phyloP scores from a whole-genome alignment of 2,329 filamentous ascomycete genomes.

The Monosporascus sp. region DNA sequence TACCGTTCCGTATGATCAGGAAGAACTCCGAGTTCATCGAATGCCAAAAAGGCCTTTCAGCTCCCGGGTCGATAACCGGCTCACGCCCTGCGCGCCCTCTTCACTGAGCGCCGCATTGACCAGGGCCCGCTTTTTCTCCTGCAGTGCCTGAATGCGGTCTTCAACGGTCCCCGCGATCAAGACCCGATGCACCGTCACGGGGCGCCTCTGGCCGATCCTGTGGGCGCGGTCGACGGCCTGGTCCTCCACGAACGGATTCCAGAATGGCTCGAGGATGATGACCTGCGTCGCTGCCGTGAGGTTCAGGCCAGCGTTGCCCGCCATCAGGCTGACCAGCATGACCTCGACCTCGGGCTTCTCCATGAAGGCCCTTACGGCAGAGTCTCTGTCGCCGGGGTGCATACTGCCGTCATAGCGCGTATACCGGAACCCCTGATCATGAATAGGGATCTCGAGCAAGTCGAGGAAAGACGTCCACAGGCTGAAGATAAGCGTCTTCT shows the following conservation, averaged over 20 bases:
- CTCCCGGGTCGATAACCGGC: conserved; percentile 8
- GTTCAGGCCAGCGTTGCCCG: conserved; percentile 71
- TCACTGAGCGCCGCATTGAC: conserved; percentile 37
- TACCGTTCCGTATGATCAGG: neutral
- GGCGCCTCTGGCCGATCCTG: conserved; percentile 63
- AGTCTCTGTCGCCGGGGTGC: conserved; percentile 15
- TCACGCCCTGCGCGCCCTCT: conserved; percentile 10
- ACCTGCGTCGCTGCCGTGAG: conserved; percentile 66
- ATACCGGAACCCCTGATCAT: conserved; percentile 20
- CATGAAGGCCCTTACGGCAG: conserved; percentile 23
- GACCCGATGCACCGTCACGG: conserved; percentile 64
- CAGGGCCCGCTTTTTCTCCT: conserved; percentile 62
- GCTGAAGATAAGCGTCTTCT: conserved; percentile 29
- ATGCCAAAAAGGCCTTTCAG: conserved; percentile 15
- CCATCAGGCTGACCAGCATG: conserved; percentile 70
- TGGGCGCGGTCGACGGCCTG: conserved; percentile 75
- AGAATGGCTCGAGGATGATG: conserved; percentile 72
- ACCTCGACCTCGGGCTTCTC: conserved; percentile 30
- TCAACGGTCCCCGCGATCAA: conserved; percentile 65
- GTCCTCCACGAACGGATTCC: conserved; percentile 74
- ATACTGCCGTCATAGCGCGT: conserved; percentile 28
- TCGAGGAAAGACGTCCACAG: conserved; percentile 31
- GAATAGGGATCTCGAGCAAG: conserved; percentile 26
- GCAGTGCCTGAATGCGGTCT: conserved; percentile 65
- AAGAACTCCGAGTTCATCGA: neutral